Conservation (phyloP, 176 grass and related monocot species). For the Aechmea fasciata region DNA sequence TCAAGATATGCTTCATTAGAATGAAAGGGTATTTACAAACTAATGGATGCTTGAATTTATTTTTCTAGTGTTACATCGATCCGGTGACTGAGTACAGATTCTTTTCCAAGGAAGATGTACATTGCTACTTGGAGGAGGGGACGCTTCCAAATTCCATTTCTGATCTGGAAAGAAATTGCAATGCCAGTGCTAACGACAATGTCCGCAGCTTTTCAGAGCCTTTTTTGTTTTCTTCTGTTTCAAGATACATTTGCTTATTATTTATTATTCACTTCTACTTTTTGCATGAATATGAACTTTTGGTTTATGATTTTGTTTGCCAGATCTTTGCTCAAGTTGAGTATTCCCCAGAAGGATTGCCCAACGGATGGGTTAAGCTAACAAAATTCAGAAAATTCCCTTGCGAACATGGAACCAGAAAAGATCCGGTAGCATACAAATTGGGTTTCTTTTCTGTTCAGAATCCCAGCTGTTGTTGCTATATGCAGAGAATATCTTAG, state of each 20-base stretch:
- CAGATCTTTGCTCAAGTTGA: constrained; percentile 45
- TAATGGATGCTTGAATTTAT: not conserved
- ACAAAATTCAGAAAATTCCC: constrained; percentile 25
- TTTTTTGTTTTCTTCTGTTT: constrained; percentile 14
- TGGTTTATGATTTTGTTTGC: not conserved
- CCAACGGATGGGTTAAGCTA: constrained; percentile 50
- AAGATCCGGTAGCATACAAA: constrained; percentile 33
- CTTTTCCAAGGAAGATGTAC: constrained; percentile 43
- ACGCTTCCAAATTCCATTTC: constrained; percentile 19
- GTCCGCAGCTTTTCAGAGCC: constrained; percentile 18
- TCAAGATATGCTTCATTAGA: not conserved
- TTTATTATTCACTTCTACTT: not conserved
- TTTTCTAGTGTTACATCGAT: constrained; percentile 43
- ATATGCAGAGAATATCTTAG: not conserved
- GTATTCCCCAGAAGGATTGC: constrained; percentile 45
- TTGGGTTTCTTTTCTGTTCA: not conserved
- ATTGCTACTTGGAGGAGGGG: constrained; percentile 27
- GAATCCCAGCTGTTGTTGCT: not conserved
- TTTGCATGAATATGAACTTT: not conserved
- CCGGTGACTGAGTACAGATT: constrained; percentile 27
- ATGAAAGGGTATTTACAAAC: not conserved
- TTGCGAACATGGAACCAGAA: constrained; percentile 39
- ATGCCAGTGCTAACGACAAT: constrained; percentile 28
- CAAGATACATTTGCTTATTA: not conserved
- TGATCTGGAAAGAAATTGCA: constrained; percentile 25